phyloP scores from a whole-genome alignment of 345 rosid genomes.

The Geranium rotundifolium region DNA sequence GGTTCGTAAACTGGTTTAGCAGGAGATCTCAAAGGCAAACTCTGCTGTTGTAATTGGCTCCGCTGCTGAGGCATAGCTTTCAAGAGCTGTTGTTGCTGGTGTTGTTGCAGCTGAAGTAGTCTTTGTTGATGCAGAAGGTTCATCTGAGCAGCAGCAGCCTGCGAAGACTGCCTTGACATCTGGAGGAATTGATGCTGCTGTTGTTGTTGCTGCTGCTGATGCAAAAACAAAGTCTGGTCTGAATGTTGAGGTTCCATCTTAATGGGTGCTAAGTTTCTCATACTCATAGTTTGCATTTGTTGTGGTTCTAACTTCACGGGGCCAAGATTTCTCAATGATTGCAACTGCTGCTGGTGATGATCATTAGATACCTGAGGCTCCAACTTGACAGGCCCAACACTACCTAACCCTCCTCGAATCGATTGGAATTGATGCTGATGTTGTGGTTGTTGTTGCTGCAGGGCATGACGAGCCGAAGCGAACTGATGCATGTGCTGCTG shows the following conservation, averaged over 20 bases:
- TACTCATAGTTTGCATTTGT: slow-evolving; percentile 34
- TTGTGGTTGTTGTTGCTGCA: not conserved
- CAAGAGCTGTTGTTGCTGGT: slow-evolving; percentile 66
- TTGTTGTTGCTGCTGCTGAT: slow-evolving; percentile 68
- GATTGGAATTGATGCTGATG: slow-evolving; percentile 57
- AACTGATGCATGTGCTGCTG: slow-evolving; percentile 67
- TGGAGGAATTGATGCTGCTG: slow-evolving; percentile 6
- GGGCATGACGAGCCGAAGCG: slow-evolving; percentile 28
- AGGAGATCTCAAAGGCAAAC: slow-evolving; percentile 58
- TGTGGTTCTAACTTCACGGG: slow-evolving; percentile 72
- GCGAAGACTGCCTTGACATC: slow-evolving; percentile 80
- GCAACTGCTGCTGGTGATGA: slow-evolving; percentile 39
- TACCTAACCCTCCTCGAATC: slow-evolving; percentile 53
- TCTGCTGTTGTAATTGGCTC: slow-evolving; percentile 66
- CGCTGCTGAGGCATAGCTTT: slow-evolving; percentile 84
- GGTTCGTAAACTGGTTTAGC: slow-evolving; percentile 72
- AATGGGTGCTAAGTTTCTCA: slow-evolving; percentile 51
- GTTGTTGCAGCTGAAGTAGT: slow-evolving; percentile 60
- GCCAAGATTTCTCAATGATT: slow-evolving; percentile 45
- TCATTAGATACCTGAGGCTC: slow-evolving; percentile 69
- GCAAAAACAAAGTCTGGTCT: slow-evolving; percentile 64
- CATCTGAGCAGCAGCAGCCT: slow-evolving; percentile 54
- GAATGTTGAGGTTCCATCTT: slow-evolving; percentile 79
- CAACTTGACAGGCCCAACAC: slow-evolving; percentile 69
- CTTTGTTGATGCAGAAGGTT: slow-evolving; percentile 73